Evolutionary conservation across 2,329 filamentous ascomycete genomes (phyloP), one percentile per base, ranked within the genome.

Genomic region (Magnaporthiopsis incrustans): DNA sequence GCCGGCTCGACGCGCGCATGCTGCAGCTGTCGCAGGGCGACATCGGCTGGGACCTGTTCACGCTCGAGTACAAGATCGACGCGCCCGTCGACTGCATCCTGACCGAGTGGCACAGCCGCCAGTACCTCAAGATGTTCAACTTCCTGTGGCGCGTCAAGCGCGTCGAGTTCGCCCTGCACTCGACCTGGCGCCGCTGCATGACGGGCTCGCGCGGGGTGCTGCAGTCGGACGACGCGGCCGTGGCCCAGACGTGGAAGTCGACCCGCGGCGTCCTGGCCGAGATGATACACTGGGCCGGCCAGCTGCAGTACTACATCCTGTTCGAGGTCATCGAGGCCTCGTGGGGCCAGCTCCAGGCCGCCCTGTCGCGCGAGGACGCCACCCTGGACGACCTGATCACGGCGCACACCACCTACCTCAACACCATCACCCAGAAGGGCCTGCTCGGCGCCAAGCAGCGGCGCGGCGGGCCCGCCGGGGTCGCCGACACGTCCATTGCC

Each of bases 11-110:
- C 76, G 94, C 95, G n/a, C 90, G 96, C 67, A 98, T 99, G 94
- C 83, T 99, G 57, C 94, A 98, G 77, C 84, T 98, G 7, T 96
- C 90, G 11, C 93, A 97, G 70, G 95, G 95, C 62, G 95, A 99
- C 71, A 98, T 97, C 63, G 95, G 95, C 61, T 99, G 95, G 95
- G 95, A 99, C 73, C 97, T 96, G 73, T 99, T 99, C 77, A 99
- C 95, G 0, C 85, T 99, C 11, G 96, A 99, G 74, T 99, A 99
- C 78, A 97, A 98, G 75, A 95, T 99, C 69, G 93, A 97, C 73
- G 90, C 94, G 2, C 95, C 95, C 0, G 91, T 97, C 30, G 95
- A 99, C 73, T 95, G 99, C 33, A 93, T 99, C 60, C 92, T 99
- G 56, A 98, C 94, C 0, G 92, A 96, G 57, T 97, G 93, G 86